These are phyloP conservation scores for Colletotrichum echinochloae DNA, from an alignment of 2,329 filamentous ascomycete species.

Conservation along the genomic window DNA sequence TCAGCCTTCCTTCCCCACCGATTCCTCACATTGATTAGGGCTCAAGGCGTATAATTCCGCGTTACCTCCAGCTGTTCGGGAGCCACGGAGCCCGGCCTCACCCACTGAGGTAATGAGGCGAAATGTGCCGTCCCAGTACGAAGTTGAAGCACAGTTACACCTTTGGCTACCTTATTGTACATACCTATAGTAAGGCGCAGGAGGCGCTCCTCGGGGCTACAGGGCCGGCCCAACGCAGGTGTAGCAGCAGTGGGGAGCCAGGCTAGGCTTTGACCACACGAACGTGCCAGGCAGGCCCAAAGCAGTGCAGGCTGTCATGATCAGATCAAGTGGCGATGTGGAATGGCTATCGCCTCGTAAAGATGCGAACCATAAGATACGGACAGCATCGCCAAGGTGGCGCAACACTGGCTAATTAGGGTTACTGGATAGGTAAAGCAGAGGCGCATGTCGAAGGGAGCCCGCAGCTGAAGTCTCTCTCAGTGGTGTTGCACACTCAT, in stretches of 20 bases:
- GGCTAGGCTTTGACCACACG: constrained; percentile 14
- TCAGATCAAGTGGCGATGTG: neutral
- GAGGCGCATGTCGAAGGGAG: neutral
- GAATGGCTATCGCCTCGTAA: neutral
- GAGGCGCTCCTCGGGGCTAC: constrained; percentile 19
- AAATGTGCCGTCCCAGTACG: neutral
- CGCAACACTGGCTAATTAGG: neutral
- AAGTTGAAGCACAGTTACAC: constrained; percentile 18
- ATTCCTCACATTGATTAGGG: neutral
- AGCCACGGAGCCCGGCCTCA: neutral
- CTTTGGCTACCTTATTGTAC: constrained; percentile 18
- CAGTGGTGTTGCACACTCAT: neutral
- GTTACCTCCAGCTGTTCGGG: constrained; percentile 15
- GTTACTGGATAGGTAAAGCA: neutral
- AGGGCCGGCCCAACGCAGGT: constrained; percentile 4
- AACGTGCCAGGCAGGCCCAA: neutral
- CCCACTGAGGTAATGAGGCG: neutral
- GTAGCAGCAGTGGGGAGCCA: neutral
- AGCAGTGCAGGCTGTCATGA: neutral
- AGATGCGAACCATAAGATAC: neutral
- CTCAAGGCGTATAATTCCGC: constrained; percentile 12
- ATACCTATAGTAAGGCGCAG: constrained; percentile 6
- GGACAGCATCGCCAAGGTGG: neutral
- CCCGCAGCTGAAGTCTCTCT: neutral
- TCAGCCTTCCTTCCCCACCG: constrained; percentile 9